Percentiles rank a stretch among this genome's conserved stretches.
phyloP scores from a whole-genome alignment of 306 rosid genomes.

The Dryas alaskensis region DNA sequence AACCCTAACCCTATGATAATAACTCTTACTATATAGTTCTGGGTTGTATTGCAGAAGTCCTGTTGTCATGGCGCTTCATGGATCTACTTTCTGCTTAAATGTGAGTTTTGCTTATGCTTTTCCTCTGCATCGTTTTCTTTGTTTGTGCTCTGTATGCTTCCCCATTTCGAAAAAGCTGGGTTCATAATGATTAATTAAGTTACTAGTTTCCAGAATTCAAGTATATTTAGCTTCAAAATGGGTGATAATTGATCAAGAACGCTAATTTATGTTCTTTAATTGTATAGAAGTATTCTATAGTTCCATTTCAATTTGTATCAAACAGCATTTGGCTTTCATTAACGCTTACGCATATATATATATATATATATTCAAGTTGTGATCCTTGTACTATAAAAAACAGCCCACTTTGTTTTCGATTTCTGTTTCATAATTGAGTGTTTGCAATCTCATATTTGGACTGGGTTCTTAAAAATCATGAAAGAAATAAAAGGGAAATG shows the following conservation, averaged over 20 bases:
- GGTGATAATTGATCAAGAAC: neutral
- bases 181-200: neutral
- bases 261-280: neutral
- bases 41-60: neutral
- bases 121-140: neutral
- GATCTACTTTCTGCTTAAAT: slow-evolving; percentile 28
- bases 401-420: neutral
- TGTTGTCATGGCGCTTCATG: slow-evolving; percentile 38
- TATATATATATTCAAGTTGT: neutral
- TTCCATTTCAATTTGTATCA: neutral
- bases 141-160: neutral
- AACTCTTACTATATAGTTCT: neutral
- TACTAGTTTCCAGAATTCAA: neutral
- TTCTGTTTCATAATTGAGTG: neutral
- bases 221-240: neutral
- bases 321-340: neutral
- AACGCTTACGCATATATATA: neutral
- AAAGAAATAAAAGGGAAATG: neutral
- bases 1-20: slow-evolving; percentile 1
- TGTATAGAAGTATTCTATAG: neutral
- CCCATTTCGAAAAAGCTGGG: neutral
- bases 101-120: slow-evolving; percentile 24
- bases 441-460: neutral
- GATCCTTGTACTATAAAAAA: neutral
- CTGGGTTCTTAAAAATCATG: neutral